Evolutionary conservation across 2,329 filamentous ascomycete genomes (phyloP).

Genomic region (Fusarium scirpi): DNA sequence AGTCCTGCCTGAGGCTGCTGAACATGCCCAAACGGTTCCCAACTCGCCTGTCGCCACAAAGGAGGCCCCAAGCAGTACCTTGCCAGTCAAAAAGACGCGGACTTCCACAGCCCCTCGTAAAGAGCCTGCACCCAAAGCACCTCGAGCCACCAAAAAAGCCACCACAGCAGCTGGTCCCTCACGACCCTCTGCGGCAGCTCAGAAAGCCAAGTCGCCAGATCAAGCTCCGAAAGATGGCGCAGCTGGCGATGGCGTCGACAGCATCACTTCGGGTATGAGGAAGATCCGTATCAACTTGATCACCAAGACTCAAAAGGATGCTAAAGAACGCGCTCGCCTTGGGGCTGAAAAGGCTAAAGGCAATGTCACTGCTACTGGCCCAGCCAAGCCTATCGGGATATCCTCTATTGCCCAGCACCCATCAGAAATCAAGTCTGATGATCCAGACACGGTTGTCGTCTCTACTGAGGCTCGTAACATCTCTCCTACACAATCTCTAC

Average conservation of each 20-base stretch:
- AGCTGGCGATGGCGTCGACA: conserved; percentile 61
- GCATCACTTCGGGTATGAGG: conserved; percentile 69
- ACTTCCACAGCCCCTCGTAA: conserved; percentile 59
- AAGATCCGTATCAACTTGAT: conserved; percentile 73
- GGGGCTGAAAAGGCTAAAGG: conserved; percentile 38
- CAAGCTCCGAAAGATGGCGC: conserved; percentile 25
- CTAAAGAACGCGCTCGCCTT: conserved; percentile 55
- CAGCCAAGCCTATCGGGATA: neutral
- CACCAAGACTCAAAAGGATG: conserved; percentile 69
- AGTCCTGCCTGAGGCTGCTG: conserved; percentile 33
- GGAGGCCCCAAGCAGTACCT: conserved; percentile 54
- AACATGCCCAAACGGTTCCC: conserved; percentile 48
- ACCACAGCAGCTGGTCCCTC: conserved; percentile 34
- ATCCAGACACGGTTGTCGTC: neutral
- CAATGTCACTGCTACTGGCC: conserved; percentile 2
- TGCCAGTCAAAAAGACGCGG: conserved; percentile 71
- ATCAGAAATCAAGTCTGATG: neutral
- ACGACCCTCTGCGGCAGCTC: conserved; percentile 20
- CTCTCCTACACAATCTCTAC: conserved; percentile 31
- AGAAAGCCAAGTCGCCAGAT: conserved; percentile 29
- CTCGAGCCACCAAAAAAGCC: conserved; percentile 55
- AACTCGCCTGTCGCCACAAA: conserved; percentile 57
- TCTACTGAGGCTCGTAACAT: conserved; percentile 3
- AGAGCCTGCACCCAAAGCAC: conserved; percentile 51
- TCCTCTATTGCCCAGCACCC: conserved; percentile 3